Conservation (phyloP, 805 yeast genomes). For the Zygosaccharomyces rouxii region DNA sequence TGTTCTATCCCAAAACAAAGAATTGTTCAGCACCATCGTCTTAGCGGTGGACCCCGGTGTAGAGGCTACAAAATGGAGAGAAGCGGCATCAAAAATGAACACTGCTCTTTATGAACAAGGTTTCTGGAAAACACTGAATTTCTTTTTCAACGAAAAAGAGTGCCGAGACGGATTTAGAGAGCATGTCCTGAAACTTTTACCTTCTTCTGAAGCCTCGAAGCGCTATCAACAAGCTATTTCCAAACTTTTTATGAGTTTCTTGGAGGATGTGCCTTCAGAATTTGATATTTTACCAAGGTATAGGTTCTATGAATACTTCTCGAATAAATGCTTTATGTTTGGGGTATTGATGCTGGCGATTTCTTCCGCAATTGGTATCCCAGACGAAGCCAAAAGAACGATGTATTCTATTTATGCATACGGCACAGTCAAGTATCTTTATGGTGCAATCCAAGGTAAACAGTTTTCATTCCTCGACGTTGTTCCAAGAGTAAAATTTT, state of each 20-base stretch:
- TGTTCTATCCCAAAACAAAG: no score
- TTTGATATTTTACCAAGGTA: no score
- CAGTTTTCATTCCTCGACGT: conserved; percentile 34
- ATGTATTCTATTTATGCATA: no score
- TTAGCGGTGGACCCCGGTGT: neutral
- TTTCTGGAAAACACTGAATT: neutral
- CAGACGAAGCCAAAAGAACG: no score
- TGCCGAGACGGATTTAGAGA: neutral
- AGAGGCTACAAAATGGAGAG: neutral
- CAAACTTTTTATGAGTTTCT: no score
- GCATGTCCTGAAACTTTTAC: no score
- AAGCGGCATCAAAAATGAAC: neutral
- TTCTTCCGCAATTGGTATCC: no score
- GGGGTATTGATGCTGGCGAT: no score
- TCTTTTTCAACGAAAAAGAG: neutral
- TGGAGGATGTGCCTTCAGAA: no score
- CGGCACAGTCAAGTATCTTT: neutral
- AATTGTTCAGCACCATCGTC: neutral
- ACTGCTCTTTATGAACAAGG: neutral
- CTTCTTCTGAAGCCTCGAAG: neutral
- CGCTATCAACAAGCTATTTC: neutral
- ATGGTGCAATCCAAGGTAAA: conserved; percentile 16
- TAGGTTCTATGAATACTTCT: no score
- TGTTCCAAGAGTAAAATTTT: neutral
- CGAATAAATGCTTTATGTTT: no score